These are phyloP conservation scores for Cryphonectria carpinicola DNA, from an alignment of 2,329 filamentous ascomycete genomes.

Conservation along the genomic window DNA sequence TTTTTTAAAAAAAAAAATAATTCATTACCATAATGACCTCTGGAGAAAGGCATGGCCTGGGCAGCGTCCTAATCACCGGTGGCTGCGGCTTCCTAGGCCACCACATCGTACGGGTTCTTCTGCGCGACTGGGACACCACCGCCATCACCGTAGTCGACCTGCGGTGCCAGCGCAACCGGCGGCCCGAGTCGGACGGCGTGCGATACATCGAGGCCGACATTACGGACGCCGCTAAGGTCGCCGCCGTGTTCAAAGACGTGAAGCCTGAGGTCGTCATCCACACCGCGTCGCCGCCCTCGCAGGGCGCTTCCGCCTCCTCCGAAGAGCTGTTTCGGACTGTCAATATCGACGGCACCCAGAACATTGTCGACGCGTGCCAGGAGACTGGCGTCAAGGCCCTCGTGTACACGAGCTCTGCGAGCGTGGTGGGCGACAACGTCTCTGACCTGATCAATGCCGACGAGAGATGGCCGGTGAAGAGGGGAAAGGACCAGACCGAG, in stretches of 20 bases:
- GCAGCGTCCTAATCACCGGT: constrained; percentile 77
- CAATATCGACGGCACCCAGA: constrained; percentile 84
- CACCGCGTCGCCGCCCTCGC: constrained; percentile 74
- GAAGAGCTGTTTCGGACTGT: constrained; percentile 74
- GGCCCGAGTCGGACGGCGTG: constrained; percentile 56
- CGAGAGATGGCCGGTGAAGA: constrained; percentile 78
- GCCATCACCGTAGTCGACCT: constrained; percentile 74
- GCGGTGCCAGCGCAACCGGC: constrained; percentile 71
- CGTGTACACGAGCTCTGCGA: constrained; percentile 89
- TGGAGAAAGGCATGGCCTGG: constrained; percentile 54
- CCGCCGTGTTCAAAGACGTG: constrained; percentile 65
- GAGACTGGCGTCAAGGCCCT: constrained; percentile 75
- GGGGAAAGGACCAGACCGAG: constrained; percentile 71
- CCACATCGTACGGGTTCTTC: constrained; percentile 76
- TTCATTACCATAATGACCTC: constrained; percentile 32
- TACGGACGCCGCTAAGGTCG: constrained; percentile 65
- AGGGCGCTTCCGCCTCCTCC: constrained; percentile 55
- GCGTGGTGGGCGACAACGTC: constrained; percentile 81
- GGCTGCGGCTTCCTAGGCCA: constrained; percentile 85
- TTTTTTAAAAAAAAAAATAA: background rate
- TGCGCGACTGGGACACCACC: constrained; percentile 58
- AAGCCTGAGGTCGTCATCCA: constrained; percentile 87
- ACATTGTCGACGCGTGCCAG: constrained; percentile 75
- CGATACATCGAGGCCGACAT: constrained; percentile 79
- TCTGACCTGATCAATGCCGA: constrained; percentile 82